Conservation (phyloP, 1,284 basidiomycete genomes). For the Cutaneotrichosporon cutaneum region DNA sequence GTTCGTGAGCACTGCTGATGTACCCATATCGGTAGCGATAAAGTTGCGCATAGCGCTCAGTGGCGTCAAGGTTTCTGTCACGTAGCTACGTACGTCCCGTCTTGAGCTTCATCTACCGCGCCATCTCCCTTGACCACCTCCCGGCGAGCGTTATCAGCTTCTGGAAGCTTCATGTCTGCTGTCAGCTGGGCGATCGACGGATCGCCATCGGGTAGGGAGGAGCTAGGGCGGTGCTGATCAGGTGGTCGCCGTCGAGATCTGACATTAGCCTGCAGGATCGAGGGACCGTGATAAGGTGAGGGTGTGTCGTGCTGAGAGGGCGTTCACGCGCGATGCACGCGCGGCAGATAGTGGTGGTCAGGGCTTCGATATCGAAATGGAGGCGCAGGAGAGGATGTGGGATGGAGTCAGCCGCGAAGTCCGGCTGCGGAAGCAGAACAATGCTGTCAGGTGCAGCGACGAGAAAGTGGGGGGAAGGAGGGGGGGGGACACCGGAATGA, state of each 20-base stretch:
- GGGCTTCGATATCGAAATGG: neutral
- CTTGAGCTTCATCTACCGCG: neutral
- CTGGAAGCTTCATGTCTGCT: neutral
- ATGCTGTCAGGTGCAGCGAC: too few species aligned
- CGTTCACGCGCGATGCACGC: neutral
- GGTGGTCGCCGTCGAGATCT: neutral
- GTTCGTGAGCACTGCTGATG: too few species aligned
- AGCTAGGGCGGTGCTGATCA: neutral
- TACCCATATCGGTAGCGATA: neutral
- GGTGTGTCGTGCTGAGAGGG: neutral
- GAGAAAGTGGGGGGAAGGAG: too few species aligned
- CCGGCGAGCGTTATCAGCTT: neutral
- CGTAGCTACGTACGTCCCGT: neutral
- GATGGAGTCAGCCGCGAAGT: neutral
- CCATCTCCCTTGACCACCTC: neutral
- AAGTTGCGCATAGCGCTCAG: neutral
- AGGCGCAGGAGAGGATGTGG: neutral
- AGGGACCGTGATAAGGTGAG: neutral
- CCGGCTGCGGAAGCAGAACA: too few species aligned
- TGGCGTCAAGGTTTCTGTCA: neutral
- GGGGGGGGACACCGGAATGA: too few species aligned
- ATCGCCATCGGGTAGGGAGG: neutral
- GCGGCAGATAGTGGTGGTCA: neutral
- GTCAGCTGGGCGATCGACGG: neutral
- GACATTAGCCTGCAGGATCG: neutral